Conservation (phyloP, 208 protist genomes). For the Phytomonas sp. region DNA sequence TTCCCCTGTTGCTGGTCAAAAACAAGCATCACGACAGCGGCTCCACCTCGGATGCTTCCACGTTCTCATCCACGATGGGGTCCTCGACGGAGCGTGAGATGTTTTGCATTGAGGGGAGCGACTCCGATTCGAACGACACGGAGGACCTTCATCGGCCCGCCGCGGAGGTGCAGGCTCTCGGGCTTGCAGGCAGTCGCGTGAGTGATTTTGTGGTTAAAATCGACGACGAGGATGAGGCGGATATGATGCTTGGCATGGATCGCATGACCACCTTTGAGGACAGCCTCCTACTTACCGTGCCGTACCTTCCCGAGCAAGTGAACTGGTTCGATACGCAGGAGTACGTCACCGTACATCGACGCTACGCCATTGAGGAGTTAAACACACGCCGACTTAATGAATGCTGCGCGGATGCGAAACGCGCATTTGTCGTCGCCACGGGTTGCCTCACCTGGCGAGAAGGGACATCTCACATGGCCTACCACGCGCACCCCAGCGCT, state of each 20-base stretch:
- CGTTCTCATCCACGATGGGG: not conserved
- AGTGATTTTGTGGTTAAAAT: slow-evolving; percentile 78
- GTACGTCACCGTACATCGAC: slow-evolving; percentile 54
- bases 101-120: not conserved
- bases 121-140: slow-evolving; percentile 17
- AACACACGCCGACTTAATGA: slow-evolving; percentile 55
- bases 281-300: slow-evolving; percentile 66
- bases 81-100: not conserved
- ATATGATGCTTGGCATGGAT: slow-evolving; percentile 74
- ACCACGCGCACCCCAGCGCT: slow-evolving; percentile 33
- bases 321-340: slow-evolving; percentile 63
- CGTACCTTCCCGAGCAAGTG: slow-evolving; percentile 64
- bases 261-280: slow-evolving; percentile 56
- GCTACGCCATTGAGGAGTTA: slow-evolving; percentile 39
- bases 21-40: not conserved
- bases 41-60: slow-evolving; percentile 6
- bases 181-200: slow-evolving; percentile 15
- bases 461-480: slow-evolving; percentile 4
- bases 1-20: not conserved
- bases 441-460: slow-evolving; percentile 21
- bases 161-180: slow-evolving; percentile 16
- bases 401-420: slow-evolving; percentile 74
- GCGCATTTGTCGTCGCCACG: slow-evolving; percentile 56
- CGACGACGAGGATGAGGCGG: slow-evolving; percentile 85
- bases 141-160: slow-evolving; percentile 24